A percentile compares a stretch with the other conserved stretches of the same genome.
Conservation (phyloP, 805 yeast genomes). For the Vanderwaltozyma yarrowii region DNA sequence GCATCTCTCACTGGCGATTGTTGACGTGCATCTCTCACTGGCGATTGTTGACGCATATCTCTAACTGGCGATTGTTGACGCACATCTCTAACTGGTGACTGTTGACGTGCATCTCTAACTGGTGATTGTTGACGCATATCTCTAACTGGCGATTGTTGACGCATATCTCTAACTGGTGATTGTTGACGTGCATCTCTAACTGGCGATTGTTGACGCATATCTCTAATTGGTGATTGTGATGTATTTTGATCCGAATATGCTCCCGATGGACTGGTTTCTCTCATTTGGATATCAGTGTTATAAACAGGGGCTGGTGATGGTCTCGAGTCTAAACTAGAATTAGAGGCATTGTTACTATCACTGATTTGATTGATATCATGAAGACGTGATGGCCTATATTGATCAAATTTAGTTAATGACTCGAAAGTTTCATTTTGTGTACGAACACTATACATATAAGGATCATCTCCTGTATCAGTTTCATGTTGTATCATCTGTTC, state of each 20-base stretch:
- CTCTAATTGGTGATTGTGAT: conserved; percentile 1
- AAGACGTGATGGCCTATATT: conserved; percentile 23
- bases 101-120: not conserved
- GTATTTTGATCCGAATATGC: not conserved
- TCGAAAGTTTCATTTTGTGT: conserved; percentile 19
- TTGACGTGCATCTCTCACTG: not conserved
- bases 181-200: not conserved
- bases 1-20: conserved; percentile 1
- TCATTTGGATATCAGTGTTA: not conserved
- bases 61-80: not conserved
- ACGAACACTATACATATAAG: conserved; percentile 1
- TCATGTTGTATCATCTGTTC: conserved; percentile 23
- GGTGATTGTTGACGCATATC: not conserved
- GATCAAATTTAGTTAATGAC: conserved; percentile 21
- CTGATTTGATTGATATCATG: conserved; percentile 5
- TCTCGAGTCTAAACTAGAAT: not conserved
- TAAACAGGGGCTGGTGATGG: not conserved
- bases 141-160: conserved; percentile 1
- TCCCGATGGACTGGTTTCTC: not conserved
- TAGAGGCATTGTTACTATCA: conserved; percentile 1
- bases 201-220: not conserved
- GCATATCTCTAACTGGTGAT: not conserved
- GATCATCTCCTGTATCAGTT: conserved; percentile 1
- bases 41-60: not conserved
- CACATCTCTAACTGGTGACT: not conserved